A percentile compares a stretch with the other conserved stretches of the same genome.
These are phyloP conservation scores for Diversispora eburnea DNA, from an alignment of 192 early-diverging fungal species.

Conservation along the genomic window DNA sequence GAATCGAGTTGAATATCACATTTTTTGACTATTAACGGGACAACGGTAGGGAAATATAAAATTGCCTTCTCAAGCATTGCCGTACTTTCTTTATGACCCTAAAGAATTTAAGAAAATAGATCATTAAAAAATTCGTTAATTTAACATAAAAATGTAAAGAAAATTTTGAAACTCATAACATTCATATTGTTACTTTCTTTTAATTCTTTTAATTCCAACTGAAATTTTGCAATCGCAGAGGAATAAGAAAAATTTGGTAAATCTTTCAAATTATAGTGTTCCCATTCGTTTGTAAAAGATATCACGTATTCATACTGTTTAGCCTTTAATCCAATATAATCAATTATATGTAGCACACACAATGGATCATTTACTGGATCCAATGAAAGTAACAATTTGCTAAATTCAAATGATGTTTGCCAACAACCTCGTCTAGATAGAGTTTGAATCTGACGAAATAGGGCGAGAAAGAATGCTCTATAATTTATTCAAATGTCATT, in stretches of 20 bases:
- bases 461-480: conserved; percentile 69
- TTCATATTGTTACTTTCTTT: conserved; percentile 14
- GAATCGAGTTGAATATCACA: conserved; percentile 56
- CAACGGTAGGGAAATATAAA: conserved; percentile 62
- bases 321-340: conserved; percentile 81
- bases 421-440: conserved; percentile 87
- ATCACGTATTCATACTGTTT: conserved; percentile 64
- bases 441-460: conserved; percentile 83
- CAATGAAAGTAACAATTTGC: conserved; percentile 63
- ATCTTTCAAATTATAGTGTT: conserved; percentile 23
- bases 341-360: conserved; percentile 71
- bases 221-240: conserved; percentile 71
- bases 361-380: conserved; percentile 78
- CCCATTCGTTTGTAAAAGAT: conserved; percentile 26
- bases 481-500: neutral
- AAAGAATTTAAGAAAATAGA: conserved; percentile 13
- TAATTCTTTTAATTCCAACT: conserved; percentile 52
- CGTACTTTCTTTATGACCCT: conserved; percentile 42
- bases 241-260: conserved; percentile 76
- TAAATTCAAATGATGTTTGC: conserved; percentile 88
- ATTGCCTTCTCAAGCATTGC: conserved; percentile 68
- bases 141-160: conserved; percentile 8
- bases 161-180: neutral
- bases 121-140: conserved; percentile 1
- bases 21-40: conserved; percentile 63